A percentile compares a stretch with the other conserved stretches of the same genome.
phyloP scores from a whole-genome alignment of 192 early-diverging fungal genomes.

The Geranomyces variabilis region DNA sequence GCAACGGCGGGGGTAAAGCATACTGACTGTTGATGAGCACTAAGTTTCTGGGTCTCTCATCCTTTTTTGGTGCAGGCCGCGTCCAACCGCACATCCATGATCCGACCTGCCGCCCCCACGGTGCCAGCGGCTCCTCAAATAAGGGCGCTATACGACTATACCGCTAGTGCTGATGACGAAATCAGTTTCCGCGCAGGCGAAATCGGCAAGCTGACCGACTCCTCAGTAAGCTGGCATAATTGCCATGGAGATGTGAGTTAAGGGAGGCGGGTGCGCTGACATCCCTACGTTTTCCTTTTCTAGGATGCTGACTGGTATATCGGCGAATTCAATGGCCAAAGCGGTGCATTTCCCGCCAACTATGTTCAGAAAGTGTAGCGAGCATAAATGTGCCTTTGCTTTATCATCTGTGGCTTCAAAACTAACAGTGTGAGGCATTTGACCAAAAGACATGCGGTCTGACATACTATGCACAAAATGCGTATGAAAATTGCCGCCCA shows the following conservation, averaged over 20 bases:
- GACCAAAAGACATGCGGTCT: no score
- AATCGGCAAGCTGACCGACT: conserved; percentile 77
- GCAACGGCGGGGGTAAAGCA: background rate
- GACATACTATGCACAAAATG: no score
- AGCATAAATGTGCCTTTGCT: no score
- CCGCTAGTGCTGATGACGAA: conserved; percentile 79
- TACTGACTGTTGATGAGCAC: background rate
- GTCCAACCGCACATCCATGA: background rate
- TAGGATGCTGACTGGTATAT: conserved; percentile 78
- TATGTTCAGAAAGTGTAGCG: conserved; percentile 8
- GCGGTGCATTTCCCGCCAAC: conserved; percentile 78
- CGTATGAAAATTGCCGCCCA: no score
- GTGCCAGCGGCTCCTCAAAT: background rate
- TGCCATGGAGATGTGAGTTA: background rate
- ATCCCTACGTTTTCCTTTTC: background rate
- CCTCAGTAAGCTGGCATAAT: conserved; percentile 10
- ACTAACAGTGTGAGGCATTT: no score
- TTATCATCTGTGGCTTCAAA: no score
- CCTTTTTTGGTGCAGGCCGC: background rate
- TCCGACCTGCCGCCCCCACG: background rate
- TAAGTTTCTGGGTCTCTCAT: no score
- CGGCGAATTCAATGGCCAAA: conserved; percentile 77
- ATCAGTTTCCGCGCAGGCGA: conserved; percentile 89
- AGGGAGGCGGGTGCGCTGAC: background rate
- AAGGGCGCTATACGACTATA: conserved; percentile 90